Base-by-base conservation (phyloP, 495 filamentous ascomycete genomes). In the Trichodelitschia bisporula region DNA sequence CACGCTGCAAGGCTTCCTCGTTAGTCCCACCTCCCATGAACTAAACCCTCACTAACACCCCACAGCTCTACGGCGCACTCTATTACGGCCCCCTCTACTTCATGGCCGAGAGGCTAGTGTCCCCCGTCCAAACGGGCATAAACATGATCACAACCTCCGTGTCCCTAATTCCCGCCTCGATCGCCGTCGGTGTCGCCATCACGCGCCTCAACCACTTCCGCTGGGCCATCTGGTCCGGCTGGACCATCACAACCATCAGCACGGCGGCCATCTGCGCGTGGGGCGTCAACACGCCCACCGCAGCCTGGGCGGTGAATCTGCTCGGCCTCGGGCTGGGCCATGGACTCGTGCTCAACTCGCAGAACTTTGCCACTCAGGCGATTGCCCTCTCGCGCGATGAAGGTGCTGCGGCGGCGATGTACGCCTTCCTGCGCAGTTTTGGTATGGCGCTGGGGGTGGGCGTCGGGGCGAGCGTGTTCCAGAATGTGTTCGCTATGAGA, bases 151-250 rank as follows among this genome's bases (percentile, higher is more conserved):
- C 46, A 4, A 50, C 50, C 12, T 50, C 61, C 0, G 51, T 62
- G 0, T 44, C 59, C 2, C 50, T 42, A 2, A 12, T 34, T 1
- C 43, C 57, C 6, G 53, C 59, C 6, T 50, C 55, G 6, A 44
- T 62, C 16, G 35, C 59, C 8, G 57, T 59, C 5, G 63, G 63
- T 0, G 43, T 61, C n/a, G 26, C 61, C 12, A 56, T 66, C 19
- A 50, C 58, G 3, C 37, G 47, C 23, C 41, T 57, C 3, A 50
- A 55, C 9, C 46, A 46, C 2, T 57, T 59, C 29, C 55, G 58
- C 3, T 66, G 59, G 56, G 57, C 60, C 1, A 53, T 69, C 35
- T 60, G 58, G 33, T 38, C 46, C 11, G 66, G 69, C 5, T 72
- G 66, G 66, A 32, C 45, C 0, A 30, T 67, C 12, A 59, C 47